Evolutionary conservation across 1,284 basidiomycete genomes (phyloP), one percentile per base, ranked within the genome.

Genomic region (Chondrostereum purpureum): DNA sequence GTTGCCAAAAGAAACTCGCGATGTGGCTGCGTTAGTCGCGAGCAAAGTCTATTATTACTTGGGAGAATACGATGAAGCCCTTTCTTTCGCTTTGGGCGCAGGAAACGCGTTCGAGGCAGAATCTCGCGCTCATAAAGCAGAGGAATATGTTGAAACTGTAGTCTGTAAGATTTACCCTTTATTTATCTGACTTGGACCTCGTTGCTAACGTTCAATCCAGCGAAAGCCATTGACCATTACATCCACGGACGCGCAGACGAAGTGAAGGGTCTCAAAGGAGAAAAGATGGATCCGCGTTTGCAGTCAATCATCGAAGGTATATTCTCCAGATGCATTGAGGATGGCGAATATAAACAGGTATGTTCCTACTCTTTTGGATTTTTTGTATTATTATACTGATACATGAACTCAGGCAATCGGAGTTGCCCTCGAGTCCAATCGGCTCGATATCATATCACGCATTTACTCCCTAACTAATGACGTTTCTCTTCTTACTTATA

Each of bases 41-140:
- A 93, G 91, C 72, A 96, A 97, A 65, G 88, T 96, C 42, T 97
- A 96, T 68, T 97, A 92, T 66, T 94, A 88, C 73, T 78, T 98
- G 39, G 92, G 88, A 53, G 89, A 92, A 61, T 88, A 93, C 54
- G 89, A 93, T 54, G 94, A 97, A 64, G 88, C 92, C 18, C 75
- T 97, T 49, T 86, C 88, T 23, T 95, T 96, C 59, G 93, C 93
- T 16, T 78, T 97, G 42, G 86, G 87, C 49, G 90, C 92, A n/a
- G 91, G 87, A 38, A 72, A 69, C 59, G 84, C 85, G 56, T 96
- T 98, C 59, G 83, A 89, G 59, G 73, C 76, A 13, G 89, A 92
- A 60, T 69, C 73, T 50, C 73, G 74, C 57, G 72, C 64, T 35
- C 66, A 67, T 44, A 80, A 76, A 6, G 77, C 82, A 14, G 84